Evolutionary conservation across 306 rosid genomes (phyloP), one percentile per base, ranked within the genome.

Genomic region (Dalbergia cochinchinensis): DNA sequence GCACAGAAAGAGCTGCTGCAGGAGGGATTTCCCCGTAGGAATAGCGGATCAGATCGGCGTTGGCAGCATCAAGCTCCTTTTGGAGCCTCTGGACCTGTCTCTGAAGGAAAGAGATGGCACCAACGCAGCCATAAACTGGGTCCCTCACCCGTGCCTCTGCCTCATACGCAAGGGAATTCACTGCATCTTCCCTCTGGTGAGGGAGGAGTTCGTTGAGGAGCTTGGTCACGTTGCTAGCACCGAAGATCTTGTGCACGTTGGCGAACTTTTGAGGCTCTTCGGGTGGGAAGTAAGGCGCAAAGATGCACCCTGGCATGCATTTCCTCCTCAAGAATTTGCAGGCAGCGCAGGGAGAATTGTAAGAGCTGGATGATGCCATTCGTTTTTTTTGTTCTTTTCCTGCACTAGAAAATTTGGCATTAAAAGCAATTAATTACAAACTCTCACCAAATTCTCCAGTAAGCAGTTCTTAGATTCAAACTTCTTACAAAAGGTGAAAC

Each of bases 181-280:
- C 99, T 37, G 99, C 98, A 62, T 95, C 99, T 54, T 95, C 99
- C 6, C 99, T 87, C 80, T 95, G 99, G 80, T 91, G 97, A 5
- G 98, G 96, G 11, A 92, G 94, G 26, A 93, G 94, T 18, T 95
- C 99, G 65, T 95, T 95, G 2, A 95, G 99, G 42, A 95, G 97
- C 90, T 95, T 95, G 0, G 97, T 95, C 8, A 95, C 98, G 58
- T 95, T 95, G 89, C 99, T 95, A 1, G 99, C 99, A 1, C 99
- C 99, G 26, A 95, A 95, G 33, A 95, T 95, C 68, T 91, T 95
- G 97, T 95, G 99, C 3, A 95, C 99, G 74, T 95, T 93, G 45
- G 97, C 88, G 22, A 95, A 95, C 50, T 95, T 95, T 42, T 95
- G 98, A 18, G 99, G 98, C 85, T 95, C 99, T 83, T 95, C 99